Evolutionary conservation across 2,329 filamentous ascomycete species (phyloP).

Genomic region (Neurospora crassa): DNA sequence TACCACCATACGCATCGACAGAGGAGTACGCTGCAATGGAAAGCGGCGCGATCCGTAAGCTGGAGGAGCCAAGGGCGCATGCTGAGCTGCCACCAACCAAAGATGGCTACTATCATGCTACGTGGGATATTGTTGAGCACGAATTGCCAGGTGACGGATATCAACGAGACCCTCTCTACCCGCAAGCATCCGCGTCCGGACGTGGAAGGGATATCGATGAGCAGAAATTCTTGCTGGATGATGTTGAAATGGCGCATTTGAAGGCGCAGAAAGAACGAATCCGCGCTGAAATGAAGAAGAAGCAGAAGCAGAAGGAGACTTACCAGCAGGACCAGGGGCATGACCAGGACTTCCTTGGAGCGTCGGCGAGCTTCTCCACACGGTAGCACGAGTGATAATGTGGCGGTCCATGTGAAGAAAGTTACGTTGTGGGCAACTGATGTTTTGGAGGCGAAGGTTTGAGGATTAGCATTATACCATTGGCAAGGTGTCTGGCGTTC

Average conservation of each 20-base stretch:
- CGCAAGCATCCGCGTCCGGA: background rate
- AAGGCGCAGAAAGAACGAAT: constrained; percentile 13
- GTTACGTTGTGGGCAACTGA: background rate
- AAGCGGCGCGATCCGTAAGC: constrained; percentile 19
- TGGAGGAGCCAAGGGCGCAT: constrained; percentile 16
- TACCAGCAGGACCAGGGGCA: constrained; percentile 7
- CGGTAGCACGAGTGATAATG: constrained; percentile 3
- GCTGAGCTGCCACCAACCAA: constrained; percentile 21
- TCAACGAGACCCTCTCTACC: constrained; percentile 10
- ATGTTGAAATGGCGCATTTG: constrained; percentile 16
- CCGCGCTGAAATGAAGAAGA: constrained; percentile 4
- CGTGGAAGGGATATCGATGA: constrained; percentile 16
- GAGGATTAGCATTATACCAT: constrained; percentile 17
- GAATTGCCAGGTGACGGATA: constrained; percentile 17
- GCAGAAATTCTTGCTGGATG: constrained; percentile 20
- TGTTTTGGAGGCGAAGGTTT: constrained; percentile 1
- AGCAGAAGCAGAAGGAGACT: constrained; percentile 6
- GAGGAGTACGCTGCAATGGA: constrained; percentile 19
- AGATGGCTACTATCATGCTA: constrained; percentile 19
- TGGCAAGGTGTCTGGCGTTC: constrained; percentile 15
- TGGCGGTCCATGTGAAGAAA: background rate
- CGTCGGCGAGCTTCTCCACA: background rate
- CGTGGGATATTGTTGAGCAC: constrained; percentile 14
- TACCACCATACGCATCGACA: constrained; percentile 19
- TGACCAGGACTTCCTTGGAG: background rate